Evolutionary conservation across 2,329 filamentous ascomycete species (phyloP).

Genomic region (Fusarium tjaetaba): DNA sequence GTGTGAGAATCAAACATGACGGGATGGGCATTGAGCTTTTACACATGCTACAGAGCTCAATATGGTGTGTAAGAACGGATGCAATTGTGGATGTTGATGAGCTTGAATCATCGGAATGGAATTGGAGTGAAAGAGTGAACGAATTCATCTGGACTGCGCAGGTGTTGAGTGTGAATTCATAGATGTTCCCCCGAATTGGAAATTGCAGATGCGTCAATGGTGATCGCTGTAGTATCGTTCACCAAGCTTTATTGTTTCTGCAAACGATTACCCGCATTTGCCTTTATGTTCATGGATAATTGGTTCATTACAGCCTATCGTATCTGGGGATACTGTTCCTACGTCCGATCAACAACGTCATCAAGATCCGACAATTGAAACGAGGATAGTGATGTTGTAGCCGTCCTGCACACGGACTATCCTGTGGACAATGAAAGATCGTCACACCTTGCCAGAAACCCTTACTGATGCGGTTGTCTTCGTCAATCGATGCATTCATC

Average conservation of each 20-base stretch:
- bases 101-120: slow-evolving; percentile 7
- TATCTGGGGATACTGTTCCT: slow-evolving; percentile 35
- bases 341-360: slow-evolving; percentile 33
- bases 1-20: slow-evolving; percentile 24
- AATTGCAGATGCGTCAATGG: not conserved
- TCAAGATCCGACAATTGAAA: slow-evolving; percentile 38
- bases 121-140: not conserved
- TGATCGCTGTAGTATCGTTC: not conserved
- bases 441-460: slow-evolving; percentile 23
- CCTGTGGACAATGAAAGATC: slow-evolving; percentile 41
- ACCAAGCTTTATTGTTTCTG: slow-evolving; percentile 11
- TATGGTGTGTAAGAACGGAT: slow-evolving; percentile 16
- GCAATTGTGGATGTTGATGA: slow-evolving; percentile 9
- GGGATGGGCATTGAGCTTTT: slow-evolving; percentile 1
- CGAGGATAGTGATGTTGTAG: slow-evolving; percentile 43
- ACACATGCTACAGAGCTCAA: slow-evolving; percentile 7
- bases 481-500: slow-evolving; percentile 34
- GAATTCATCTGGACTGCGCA: not conserved
- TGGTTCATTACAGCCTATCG: slow-evolving; percentile 32
- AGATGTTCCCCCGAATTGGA: not conserved
- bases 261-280: slow-evolving; percentile 34
- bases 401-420: slow-evolving; percentile 42
- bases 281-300: slow-evolving; percentile 32
- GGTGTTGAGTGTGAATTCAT: not conserved
- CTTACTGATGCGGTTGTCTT: slow-evolving; percentile 25